These are phyloP conservation scores for Claviceps maximensis DNA, from an alignment of 2,329 filamentous ascomycete genomes.

Conservation along the genomic window DNA sequence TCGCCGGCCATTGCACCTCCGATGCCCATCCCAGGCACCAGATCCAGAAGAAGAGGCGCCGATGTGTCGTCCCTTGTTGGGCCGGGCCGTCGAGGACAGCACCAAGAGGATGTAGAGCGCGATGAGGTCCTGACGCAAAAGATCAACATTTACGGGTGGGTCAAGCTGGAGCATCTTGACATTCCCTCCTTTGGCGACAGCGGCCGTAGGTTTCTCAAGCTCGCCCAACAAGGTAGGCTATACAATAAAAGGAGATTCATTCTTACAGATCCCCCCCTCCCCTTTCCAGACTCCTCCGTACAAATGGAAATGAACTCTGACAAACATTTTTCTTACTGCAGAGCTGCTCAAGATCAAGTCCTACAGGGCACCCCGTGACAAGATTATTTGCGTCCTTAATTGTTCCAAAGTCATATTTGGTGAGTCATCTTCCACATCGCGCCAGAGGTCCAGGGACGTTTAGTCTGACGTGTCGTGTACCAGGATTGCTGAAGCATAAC, in stretches of 20 bases:
- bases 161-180: conserved; percentile 84
- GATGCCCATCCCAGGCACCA: conserved; percentile 55
- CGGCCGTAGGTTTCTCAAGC: conserved; percentile 71
- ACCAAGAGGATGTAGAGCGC: conserved; percentile 94
- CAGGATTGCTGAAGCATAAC: conserved; percentile 76
- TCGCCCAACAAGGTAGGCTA: conserved; percentile 72
- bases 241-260: not conserved
- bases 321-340: conserved; percentile 18
- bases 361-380: conserved; percentile 92
- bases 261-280: no score
- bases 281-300: not conserved
- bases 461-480: not conserved
- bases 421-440: conserved; percentile 23
- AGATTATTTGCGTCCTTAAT: conserved; percentile 95
- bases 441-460: no score
- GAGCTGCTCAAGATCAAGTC: conserved; percentile 93
- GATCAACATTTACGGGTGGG: conserved; percentile 93
- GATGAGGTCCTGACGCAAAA: conserved; percentile 95
- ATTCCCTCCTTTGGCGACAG: conserved; percentile 76
- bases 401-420: conserved; percentile 99
- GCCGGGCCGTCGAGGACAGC: conserved; percentile 81
- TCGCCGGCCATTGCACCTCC: conserved; percentile 82
- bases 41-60: conserved; percentile 53
- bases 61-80: conserved; percentile 48
- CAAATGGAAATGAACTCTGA: not conserved